These are phyloP conservation scores for Nannochloropsis gaditana DNA, from an alignment of 108 stramenopile genomes.

Conservation along the genomic window DNA sequence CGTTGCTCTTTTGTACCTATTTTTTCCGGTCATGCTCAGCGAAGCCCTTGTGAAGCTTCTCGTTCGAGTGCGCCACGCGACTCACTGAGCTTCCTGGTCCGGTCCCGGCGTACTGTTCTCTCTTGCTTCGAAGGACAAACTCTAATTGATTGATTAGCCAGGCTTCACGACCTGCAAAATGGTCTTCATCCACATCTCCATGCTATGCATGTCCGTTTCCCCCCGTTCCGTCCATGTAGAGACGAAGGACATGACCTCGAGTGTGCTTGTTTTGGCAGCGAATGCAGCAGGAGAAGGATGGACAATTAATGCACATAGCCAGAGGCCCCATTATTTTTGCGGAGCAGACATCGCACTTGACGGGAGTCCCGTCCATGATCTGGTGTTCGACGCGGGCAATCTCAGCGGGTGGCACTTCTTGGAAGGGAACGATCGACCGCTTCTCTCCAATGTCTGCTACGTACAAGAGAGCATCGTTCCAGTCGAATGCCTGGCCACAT, in stretches of 20 bases:
- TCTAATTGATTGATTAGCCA: too few species aligned
- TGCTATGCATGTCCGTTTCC: not conserved
- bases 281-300: not conserved
- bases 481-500: slow-evolving; percentile 9
- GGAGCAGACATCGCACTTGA: not conserved
- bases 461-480: not conserved
- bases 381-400: not conserved
- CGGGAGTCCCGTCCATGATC: slow-evolving; percentile 16
- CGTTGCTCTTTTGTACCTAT: too few species aligned
- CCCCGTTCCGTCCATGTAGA: not conserved
- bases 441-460: slow-evolving; percentile 4
- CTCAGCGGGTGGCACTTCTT: not conserved
- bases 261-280: slow-evolving; percentile 17
- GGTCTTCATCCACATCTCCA: too few species aligned
- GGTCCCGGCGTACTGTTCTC: too few species aligned
- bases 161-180: too few species aligned
- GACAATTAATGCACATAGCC: slow-evolving; percentile 16
- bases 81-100: too few species aligned
- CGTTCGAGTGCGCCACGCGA: too few species aligned
- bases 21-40: too few species aligned
- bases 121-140: too few species aligned
- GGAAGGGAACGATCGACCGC: not conserved
- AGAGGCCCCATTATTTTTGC: not conserved
- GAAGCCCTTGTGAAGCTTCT: too few species aligned
- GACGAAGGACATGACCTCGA: not conserved